Base-by-base conservation (phyloP, 129 eudicot genomes). In the Flaveria brownii region DNA sequence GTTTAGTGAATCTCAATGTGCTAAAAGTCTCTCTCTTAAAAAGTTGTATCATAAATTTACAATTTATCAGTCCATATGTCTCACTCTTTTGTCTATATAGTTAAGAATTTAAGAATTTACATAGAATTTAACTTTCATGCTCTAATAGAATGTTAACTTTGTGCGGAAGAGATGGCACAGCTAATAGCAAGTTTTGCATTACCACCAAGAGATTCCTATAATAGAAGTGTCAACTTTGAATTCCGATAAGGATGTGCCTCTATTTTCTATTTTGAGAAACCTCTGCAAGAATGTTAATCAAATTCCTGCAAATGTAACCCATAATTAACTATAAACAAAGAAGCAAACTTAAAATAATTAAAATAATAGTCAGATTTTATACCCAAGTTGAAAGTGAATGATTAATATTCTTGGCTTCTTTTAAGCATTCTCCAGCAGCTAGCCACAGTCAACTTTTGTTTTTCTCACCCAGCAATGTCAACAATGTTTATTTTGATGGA, bases 351-450 rank as follows among this genome's bases (percentile, higher is more conserved):
- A 28, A 49, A 22, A 59, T n/a, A 64, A 3, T 2, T 26, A 14
- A 6, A 39, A 73, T 6, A 41, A 57, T 8, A 46, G 1, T 45
- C 33, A 22, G 17, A 56, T 73, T 25, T 26, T 2, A 26, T 88
- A 93, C 97, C 98, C 98, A 6, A 90, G 97, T 78, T 75, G 98
- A 90, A 70, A 93, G 97, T 6, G 98, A 93, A n/a, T 96, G 92
- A 67, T 93, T 93, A 26, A 93, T 93, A 71, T 93, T 93, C 78
- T 97, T 97, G 16, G 97, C 98, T 87, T 93, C 97, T 82, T 93
- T 93, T 75, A 93, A 82, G 59, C 98, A 96, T 47, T 88, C 97
- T 78, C 98, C 98, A 66, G 97, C 98, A 76, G 98, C 97, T 72
- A 20, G 22, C 98, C 75, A 97, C 93, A 11, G 98, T 93, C 74